Base-by-base conservation (phyloP, 164 flowering plant genomes). In the Euptelea pleiosperma region DNA sequence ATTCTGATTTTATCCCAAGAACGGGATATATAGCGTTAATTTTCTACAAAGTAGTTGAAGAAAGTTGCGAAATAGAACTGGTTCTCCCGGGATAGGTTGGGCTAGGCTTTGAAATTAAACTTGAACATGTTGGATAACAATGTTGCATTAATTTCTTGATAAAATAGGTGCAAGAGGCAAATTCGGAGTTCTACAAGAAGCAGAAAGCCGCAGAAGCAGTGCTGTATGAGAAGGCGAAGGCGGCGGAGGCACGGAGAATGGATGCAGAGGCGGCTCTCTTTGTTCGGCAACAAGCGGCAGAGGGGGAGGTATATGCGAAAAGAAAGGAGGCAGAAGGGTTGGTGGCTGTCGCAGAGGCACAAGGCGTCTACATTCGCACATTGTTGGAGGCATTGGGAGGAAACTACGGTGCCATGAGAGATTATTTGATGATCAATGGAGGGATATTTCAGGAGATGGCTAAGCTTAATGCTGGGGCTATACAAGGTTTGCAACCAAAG, bases 111-210 rank as follows among this genome's bases (percentile, higher is more conserved):
- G n/a, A n/a, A n/a, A n/a, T n/a, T n/a, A n/a, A n/a, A n/a, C n/a
- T n/a, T n/a, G n/a, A n/a, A n/a, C n/a, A n/a, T n/a, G n/a, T n/a
- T n/a, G n/a, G n/a, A n/a, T n/a, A n/a, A n/a, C n/a, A n/a, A n/a
- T n/a, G n/a, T n/a, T n/a, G n/a, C n/a, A n/a, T n/a, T n/a, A n/a
- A n/a, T n/a, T n/a, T n/a, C n/a, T n/a, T n/a, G n/a, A n/a, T n/a
- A n/a, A n/a, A n/a, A n/a, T 0, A 66, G 71, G 79, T 68, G 12
- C 74, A 75, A 69, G 79, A 75, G 19, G 76, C 79, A 18, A 69
- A 72, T 28, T 60, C 70, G 63, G 59, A 52, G 26, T n/a, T n/a
- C n/a, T n/a, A n/a, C n/a, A n/a, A n/a, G n/a, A n/a, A n/a, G n/a
- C n/a, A n/a, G n/a, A n/a, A 60, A 40, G 53, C 16, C 1, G 36